Conservation (phyloP, 2,329 filamentous ascomycete species). For the Domatiomyces catenatus region DNA sequence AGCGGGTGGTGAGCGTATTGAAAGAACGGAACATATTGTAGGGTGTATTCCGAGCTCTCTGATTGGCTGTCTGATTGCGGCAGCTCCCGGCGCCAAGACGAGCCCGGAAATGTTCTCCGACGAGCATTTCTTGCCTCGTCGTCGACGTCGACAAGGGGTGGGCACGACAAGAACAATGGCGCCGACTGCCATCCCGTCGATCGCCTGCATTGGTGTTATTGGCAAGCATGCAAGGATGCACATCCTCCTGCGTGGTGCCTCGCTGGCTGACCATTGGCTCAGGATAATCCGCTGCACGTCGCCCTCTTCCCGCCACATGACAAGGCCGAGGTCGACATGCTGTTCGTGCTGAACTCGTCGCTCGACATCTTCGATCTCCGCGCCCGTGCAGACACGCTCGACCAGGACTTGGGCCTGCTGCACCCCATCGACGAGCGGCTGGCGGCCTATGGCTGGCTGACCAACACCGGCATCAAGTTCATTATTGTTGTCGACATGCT, state of each 20-base stretch:
- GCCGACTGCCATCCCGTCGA: conserved; percentile 43
- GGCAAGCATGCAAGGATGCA: conserved; percentile 60
- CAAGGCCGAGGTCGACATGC: conserved; percentile 59
- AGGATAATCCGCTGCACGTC: conserved; percentile 96
- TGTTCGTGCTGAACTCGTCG: conserved; percentile 75
- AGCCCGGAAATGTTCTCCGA: neutral
- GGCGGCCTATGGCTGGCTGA: conserved; percentile 89
- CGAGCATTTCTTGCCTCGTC: too few relatives aligned
- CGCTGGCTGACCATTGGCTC: conserved; percentile 4
- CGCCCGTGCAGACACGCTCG: conserved; percentile 53
- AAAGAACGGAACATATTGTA: conserved; percentile 20
- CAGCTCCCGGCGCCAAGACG: conserved; percentile 8
- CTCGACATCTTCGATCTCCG: conserved; percentile 90
- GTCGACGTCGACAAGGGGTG: neutral
- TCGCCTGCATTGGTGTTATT: conserved; percentile 86
- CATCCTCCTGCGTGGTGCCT: neutral
- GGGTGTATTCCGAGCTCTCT: neutral
- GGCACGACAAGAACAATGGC: conserved; percentile 4
- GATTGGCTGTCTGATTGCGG: conserved; percentile 10
- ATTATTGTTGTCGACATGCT: conserved; percentile 85
- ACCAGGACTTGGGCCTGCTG: conserved; percentile 78
- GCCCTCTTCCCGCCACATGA: conserved; percentile 69
- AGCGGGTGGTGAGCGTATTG: conserved; percentile 5
- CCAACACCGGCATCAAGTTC: conserved; percentile 85
- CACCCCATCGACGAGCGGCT: conserved; percentile 89